A percentile compares a stretch with the other conserved stretches of the same genome.
These are phyloP conservation scores for Ambrosia artemisiifolia DNA, from an alignment of 129 eudicot species.

Conservation along the genomic window DNA sequence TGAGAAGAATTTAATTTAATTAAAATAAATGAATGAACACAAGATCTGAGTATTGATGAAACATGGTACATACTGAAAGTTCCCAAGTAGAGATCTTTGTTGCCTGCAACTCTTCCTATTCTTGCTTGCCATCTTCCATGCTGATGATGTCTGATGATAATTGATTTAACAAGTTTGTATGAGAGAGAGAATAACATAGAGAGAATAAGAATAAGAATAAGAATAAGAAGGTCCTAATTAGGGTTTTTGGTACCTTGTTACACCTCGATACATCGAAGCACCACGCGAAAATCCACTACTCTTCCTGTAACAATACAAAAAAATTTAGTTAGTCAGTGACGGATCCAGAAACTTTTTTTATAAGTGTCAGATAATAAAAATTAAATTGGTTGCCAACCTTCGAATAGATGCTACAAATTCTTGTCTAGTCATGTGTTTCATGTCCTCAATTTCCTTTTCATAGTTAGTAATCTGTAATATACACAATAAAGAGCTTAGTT, in stretches of 20 bases:
- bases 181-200: neutral
- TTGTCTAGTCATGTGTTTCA: constrained; percentile 98
- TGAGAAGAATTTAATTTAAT: constrained; percentile 13
- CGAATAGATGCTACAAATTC: constrained; percentile 95
- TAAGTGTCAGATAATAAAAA: too few relatives aligned
- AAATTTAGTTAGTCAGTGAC: neutral
- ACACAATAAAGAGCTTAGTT: neutral
- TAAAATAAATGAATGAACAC: constrained; percentile 8
- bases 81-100: constrained; percentile 99
- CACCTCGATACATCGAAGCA: constrained; percentile 98
- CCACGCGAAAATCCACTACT: constrained; percentile 99
- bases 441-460: constrained; percentile 93
- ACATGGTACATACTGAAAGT: constrained; percentile 75
- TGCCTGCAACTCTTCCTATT: constrained; percentile 97
- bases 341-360: too few relatives aligned
- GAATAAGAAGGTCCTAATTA: constrained; percentile 5
- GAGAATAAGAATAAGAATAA: neutral
- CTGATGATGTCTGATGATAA: constrained; percentile 87
- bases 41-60: constrained; percentile 5
- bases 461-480: constrained; percentile 71
- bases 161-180: neutral
- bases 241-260: constrained; percentile 66
- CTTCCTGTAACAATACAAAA: constrained; percentile 46
- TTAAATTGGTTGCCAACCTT: constrained; percentile 36
- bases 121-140: constrained; percentile 99